Evolutionary conservation across 2,329 filamentous ascomycete species (phyloP), one percentile per base, ranked within the genome.

Genomic region (Fusarium redolens): DNA sequence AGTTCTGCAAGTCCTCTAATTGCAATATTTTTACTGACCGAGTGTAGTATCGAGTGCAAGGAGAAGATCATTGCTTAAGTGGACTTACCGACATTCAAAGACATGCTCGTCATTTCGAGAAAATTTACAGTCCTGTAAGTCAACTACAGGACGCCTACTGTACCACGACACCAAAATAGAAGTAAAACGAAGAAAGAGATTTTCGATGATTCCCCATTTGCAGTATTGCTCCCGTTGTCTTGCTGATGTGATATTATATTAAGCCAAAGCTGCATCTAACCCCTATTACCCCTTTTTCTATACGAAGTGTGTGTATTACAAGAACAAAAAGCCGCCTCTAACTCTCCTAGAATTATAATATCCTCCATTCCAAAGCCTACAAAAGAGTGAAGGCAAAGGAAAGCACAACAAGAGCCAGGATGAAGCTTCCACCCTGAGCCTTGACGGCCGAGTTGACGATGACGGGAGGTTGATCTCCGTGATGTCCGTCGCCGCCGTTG

Each of bases 51-150:
- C 18, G 66, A 69, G 65, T 69, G 66, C 25, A 65, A 69, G 58
- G 66, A 69, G 51, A 69, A 69, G 66, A 69, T 69, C 37, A 69
- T 69, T 41, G 66, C 65, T 35, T 69, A 69, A 69, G 25, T 31
- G 14, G n/a, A 35, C 15, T 28, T 44, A 44, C 20, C 35, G 43
- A 65, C 17, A 13, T 52, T 14, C 4, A 17, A 15, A 30, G 33
- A 7, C 35, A 56, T 47, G 25, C 31, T 52, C n/a, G 9, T 5
- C 31, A 64, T 17, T 22, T n/a, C 28, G 35, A 54, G 40, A 38
- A n/a, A 33, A 38, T 44, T 7, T 33, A 31, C 38, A 31, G 18
- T 33, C 22, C 15, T 54, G 20, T 25, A 41, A 30, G 31, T 38
- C 10, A 35, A 25, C 18, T 40, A 57, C 48, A n/a, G 33, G 9